A percentile compares a stretch with the other conserved stretches of the same genome.
phyloP scores from a whole-genome alignment of 352 stramenopile species.

The Phytophthora ohioensis region DNA sequence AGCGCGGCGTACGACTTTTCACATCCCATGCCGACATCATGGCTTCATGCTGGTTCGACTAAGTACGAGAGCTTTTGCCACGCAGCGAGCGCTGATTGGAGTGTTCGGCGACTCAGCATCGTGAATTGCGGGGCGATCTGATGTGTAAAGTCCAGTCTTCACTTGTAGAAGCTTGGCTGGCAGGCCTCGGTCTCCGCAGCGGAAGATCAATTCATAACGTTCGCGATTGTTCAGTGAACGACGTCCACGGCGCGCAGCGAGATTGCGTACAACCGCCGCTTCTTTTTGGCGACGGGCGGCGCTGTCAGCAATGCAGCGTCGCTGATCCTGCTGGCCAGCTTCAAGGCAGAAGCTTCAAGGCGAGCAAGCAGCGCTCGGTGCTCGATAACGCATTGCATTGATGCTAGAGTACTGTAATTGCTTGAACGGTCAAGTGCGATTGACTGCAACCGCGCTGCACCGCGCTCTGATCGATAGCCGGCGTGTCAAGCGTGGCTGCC shows the following conservation, averaged over 20 bases:
- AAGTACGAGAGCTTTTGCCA: conserved; percentile 46
- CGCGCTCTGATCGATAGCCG: conserved; percentile 21
- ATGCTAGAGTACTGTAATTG: too few relatives aligned
- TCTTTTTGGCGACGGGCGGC: not conserved
- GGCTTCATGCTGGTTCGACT: conserved; percentile 18
- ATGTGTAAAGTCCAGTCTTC: conserved; percentile 28
- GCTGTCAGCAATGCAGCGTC: not conserved
- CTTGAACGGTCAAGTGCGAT: not conserved
- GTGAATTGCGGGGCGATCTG: conserved; percentile 11
- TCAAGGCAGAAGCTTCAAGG: not conserved
- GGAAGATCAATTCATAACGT: not conserved
- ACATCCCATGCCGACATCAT: conserved; percentile 30
- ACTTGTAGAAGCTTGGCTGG: conserved; percentile 30
- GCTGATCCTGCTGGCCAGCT: not conserved
- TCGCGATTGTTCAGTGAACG: not conserved
- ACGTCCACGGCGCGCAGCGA: not conserved
- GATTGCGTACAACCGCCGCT: not conserved
- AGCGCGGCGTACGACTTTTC: conserved; percentile 12
- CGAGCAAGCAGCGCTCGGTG: not conserved
- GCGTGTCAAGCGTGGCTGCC: not conserved
- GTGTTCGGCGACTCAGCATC: conserved; percentile 18
- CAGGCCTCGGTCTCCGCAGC: not conserved
- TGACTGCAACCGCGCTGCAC: conserved; percentile 2
- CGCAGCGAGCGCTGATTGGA: conserved; percentile 42
- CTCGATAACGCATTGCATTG: not conserved